Base-by-base conservation (phyloP, 257 asterid species). In the Salvia miltiorrhiza region DNA sequence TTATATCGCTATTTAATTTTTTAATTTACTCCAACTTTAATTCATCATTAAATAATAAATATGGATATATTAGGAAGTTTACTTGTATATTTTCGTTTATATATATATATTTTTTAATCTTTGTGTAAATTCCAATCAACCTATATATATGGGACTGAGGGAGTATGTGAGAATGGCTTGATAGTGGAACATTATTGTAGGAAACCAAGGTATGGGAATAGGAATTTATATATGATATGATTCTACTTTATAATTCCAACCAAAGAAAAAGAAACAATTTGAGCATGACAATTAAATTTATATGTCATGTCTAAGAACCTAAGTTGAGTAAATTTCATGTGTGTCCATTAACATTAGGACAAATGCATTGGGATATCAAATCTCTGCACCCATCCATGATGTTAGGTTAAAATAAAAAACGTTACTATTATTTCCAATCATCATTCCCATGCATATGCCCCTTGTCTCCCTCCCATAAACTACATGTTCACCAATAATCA, bases 281-380 rank as follows among this genome's bases (percentile, higher is more conserved):
- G 43, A 44, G 30, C 58, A 48, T 63, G 76, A 26, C 45, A 33
- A 70, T 19, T 9, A 64, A 13, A 2, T 28, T 16, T 62, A 40
- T 23, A 57, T 37, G 64, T 4, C 53, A 65, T 16, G 23, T 65
- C 60, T 39, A 73, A 43, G 41, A 58, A 28, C 41, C 26, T 57
- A 45, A 39, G 37, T 28, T 73, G 48, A 74, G 43, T 37, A 63
- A n/a, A 52, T 26, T 66, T 17, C 45, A 26, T 57, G 37, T 3
- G 26, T 78, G 78, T 75, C 75, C 79, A 72, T 54, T 39, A 10
- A 71, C n/a, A 63, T 67, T 62, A 44, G 75, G 90, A 82, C 88
- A 78, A 82, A 69, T 41, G 76, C 73, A 67, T 80, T 56, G 80
- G 83, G 79, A 77, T 72, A 57, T 67, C 64, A 55, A 45, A 56